Percentiles rank a stretch among this genome's conserved stretches.
Evolutionary conservation across 1,284 basidiomycete genomes (phyloP).

Genomic region (Flammula alnicola): DNA sequence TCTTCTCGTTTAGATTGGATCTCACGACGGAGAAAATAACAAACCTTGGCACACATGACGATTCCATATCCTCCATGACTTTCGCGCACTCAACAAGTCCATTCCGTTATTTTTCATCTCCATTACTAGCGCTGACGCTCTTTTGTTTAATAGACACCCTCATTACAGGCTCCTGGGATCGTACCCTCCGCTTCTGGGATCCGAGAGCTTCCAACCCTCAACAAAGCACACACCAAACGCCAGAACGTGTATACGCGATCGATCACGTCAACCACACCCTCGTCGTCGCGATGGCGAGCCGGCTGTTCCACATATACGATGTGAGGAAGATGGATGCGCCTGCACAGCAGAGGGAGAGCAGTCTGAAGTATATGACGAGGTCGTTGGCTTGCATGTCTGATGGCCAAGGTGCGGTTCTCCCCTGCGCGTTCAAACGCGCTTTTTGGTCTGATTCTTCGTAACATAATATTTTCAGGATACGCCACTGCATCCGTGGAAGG

Average conservation of each 20-base stretch:
- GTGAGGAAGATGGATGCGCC: slow-evolving; percentile 75
- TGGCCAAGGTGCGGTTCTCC: slow-evolving; percentile 72
- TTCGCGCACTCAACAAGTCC: slow-evolving; percentile 59
- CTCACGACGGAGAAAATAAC: slow-evolving; percentile 63
- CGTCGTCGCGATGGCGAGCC: slow-evolving; percentile 89
- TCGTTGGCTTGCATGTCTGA: slow-evolving; percentile 91
- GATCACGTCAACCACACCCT: slow-evolving; percentile 76
- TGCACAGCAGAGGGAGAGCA: slow-evolving; percentile 85
- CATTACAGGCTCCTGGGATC: slow-evolving; percentile 91
- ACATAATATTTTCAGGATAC: slow-evolving; percentile 73
- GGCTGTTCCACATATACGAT: slow-evolving; percentile 88
- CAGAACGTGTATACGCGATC: slow-evolving; percentile 86
- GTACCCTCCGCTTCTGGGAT: slow-evolving; percentile 88
- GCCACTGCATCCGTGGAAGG: slow-evolving; percentile 95
- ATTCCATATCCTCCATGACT: slow-evolving; percentile 67
- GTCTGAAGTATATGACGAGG: slow-evolving; percentile 94
- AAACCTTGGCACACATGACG: slow-evolving; percentile 69
- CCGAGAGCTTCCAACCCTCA: slow-evolving; percentile 63
- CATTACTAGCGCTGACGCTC: not conserved
- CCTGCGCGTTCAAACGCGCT: not conserved
- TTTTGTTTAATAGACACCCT: slow-evolving; percentile 56
- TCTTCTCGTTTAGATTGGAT: slow-evolving; percentile 53
- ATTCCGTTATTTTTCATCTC: slow-evolving; percentile 27
- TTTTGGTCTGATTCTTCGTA: not conserved
- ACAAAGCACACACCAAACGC: slow-evolving; percentile 69